Evolutionary conservation across 179 eudicot species (phyloP).

Genomic region (Heliamphora pulchella): DNA sequence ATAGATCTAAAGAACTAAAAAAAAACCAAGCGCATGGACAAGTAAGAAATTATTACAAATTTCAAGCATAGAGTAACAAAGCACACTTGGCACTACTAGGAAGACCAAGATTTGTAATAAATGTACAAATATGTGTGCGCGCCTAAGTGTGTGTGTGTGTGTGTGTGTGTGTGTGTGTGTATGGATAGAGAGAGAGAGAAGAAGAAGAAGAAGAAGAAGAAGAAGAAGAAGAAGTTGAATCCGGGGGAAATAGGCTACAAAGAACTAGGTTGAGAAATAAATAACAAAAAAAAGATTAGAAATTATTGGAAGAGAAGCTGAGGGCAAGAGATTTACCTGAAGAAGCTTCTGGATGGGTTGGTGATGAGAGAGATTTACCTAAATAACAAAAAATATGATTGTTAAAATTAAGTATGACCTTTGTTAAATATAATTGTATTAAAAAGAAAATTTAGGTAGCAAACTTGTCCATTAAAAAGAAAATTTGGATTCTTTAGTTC

Average conservation of each 20-base stretch:
- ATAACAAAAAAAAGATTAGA: background rate
- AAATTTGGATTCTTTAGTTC: too few species aligned
- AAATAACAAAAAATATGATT: too few species aligned
- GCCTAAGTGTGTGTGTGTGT: too few species aligned
- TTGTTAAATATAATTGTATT: too few species aligned
- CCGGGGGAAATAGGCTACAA: too few species aligned
- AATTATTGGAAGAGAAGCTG: background rate
- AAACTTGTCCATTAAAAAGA: too few species aligned
- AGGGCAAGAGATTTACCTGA: background rate
- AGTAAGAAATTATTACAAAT: background rate
- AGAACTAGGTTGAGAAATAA: background rate
- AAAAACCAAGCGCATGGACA: background rate
- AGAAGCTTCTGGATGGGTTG: constrained; percentile 14
- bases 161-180: too few species aligned
- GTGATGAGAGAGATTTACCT: constrained; percentile 2
- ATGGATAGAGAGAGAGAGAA: background rate
- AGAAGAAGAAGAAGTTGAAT: too few species aligned
- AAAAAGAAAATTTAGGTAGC: too few species aligned
- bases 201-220: too few species aligned
- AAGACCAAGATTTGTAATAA: background rate
- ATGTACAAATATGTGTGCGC: background rate
- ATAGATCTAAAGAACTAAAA: constrained; percentile 2
- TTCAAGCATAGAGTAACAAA: background rate
- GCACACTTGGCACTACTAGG: background rate
- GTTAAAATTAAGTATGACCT: too few species aligned